Evolutionary conservation across 805 yeast species (phyloP), one percentile per base, ranked within the genome.

Genomic region (Candida gorgasii): DNA sequence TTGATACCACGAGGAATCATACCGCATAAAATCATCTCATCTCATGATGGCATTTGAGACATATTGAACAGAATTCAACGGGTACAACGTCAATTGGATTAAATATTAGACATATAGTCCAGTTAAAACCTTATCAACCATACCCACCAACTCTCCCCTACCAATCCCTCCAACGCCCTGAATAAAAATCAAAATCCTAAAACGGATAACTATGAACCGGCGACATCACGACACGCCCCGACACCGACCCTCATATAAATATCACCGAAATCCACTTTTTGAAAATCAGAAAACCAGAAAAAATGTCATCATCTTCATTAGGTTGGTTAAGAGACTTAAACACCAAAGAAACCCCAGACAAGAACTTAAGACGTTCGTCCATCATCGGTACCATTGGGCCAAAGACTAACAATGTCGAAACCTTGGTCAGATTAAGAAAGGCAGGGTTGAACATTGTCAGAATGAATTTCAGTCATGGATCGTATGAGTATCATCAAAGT

Each of bases 361-460:
- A 80, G 65, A 80, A 79, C 67, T 76, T 76, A 65, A 89, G 99
- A 75, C 89, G 97, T 70, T 86, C 97, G 49, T 86, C 97, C 51
- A 93, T 93, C 73, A 90, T 93, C 63, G 97, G 98, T 68, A 93
- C 99, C 57, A 93, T 93, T 71, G 99, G 99, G 60, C 99, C 99
- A 63, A 89, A 89, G 77, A 88, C 98, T 72, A 93, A 93, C 82
- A 69, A 75, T 58, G 90, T 84, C 54, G 97, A 90, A 64, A 77
- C 79, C 55, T 73, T 93, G 62, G 88, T 83, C 59, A 79, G 81
- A 66, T 80, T 93, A 64, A 86, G 99, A 79, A 87, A 89, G 73
- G 97, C 97, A 50, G 99, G 99, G 65, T 79, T 93, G 58, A 93
- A 92, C 82, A 88, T 93, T 65, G 98, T 89, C 43, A 86, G 99